These are phyloP conservation scores for Aspergillus vadensis DNA, from an alignment of 2,329 filamentous ascomycete genomes.

Conservation along the genomic window DNA sequence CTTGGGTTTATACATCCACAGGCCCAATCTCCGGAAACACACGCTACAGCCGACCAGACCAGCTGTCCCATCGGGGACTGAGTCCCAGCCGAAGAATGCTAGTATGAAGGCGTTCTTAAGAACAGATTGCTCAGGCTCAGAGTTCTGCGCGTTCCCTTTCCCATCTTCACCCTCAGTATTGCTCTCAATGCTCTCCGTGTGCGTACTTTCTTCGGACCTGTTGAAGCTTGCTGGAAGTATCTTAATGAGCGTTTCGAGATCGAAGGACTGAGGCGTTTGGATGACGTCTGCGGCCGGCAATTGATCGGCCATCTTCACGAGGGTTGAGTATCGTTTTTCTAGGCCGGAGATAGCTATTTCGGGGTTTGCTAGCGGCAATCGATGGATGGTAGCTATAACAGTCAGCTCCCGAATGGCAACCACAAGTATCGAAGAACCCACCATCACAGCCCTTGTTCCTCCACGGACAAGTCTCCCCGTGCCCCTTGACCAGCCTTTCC, in stretches of 20 bases:
- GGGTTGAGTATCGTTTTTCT: slow-evolving; percentile 63
- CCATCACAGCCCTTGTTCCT: slow-evolving; percentile 82
- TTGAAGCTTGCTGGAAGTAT: slow-evolving; percentile 33
- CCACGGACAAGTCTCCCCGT: slow-evolving; percentile 84
- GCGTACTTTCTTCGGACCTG: not conserved
- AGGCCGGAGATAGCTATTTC: slow-evolving; percentile 60
- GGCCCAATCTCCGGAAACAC: slow-evolving; percentile 82
- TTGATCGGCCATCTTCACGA: slow-evolving; percentile 43
- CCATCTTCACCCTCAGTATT: not conserved
- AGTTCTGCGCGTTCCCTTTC: slow-evolving; percentile 12
- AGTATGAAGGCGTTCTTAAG: slow-evolving; percentile 68
- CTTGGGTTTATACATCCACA: slow-evolving; percentile 91
- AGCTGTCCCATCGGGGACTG: slow-evolving; percentile 43
- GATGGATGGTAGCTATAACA: slow-evolving; percentile 61
- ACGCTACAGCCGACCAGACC: slow-evolving; percentile 79
- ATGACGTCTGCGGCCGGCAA: slow-evolving; percentile 36
- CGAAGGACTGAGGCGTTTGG: slow-evolving; percentile 34
- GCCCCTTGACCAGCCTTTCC: slow-evolving; percentile 71
- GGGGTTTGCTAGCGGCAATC: slow-evolving; percentile 65
- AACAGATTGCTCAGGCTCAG: slow-evolving; percentile 32
- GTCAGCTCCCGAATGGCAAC: slow-evolving; percentile 23
- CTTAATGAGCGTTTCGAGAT: slow-evolving; percentile 34
- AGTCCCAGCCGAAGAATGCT: slow-evolving; percentile 75
- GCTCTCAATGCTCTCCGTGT: slow-evolving; percentile 21
- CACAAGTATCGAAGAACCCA: slow-evolving; percentile 40